phyloP scores from a whole-genome alignment of 2,329 filamentous ascomycete species.

The Aspergillus sp. region DNA sequence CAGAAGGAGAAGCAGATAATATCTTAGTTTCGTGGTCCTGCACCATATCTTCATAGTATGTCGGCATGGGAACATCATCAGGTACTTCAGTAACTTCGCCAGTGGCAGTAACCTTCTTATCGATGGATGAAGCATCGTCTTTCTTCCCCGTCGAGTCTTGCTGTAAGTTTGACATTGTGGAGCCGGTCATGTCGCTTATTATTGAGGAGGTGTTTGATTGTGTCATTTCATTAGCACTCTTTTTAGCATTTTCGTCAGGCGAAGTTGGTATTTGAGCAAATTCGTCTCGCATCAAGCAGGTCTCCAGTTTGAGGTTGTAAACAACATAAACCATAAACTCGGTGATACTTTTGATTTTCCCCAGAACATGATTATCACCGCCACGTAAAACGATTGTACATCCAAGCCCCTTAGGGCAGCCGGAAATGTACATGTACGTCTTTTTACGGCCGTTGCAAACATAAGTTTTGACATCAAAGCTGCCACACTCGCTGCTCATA shows the following conservation, averaged over 20 bases:
- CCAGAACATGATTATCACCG: constrained; percentile 64
- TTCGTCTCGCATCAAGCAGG: constrained; percentile 87
- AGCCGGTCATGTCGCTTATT: constrained; percentile 1
- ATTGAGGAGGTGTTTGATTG: constrained; percentile 3
- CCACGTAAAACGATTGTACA: constrained; percentile 92
- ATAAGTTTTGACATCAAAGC: constrained; percentile 94
- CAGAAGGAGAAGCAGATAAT: constrained; percentile 90
- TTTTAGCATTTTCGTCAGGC: constrained; percentile 41
- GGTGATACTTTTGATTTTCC: constrained; percentile 83
- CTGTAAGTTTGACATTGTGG: constrained; percentile 8
- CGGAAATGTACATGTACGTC: constrained; percentile 92
- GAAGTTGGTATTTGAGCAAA: constrained; percentile 75
- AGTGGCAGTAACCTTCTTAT: constrained; percentile 10
- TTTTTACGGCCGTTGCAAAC: constrained; percentile 81
- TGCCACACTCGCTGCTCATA: constrained; percentile 73
- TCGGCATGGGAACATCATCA: constrained; percentile 78
- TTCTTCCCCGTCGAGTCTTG: constrained; percentile 12
- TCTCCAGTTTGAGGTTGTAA: constrained; percentile 94
- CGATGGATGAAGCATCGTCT: constrained; percentile 8
- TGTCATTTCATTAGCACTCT: constrained; percentile 5
- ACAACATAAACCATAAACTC: constrained; percentile 99
- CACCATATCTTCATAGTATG: constrained; percentile 92
- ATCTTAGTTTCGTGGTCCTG: constrained; percentile 90
- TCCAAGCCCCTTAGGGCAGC: constrained; percentile 81
- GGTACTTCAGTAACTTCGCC: constrained; percentile 51